phyloP scores from a whole-genome alignment of 2,329 filamentous ascomycete genomes.

The Aspergillus sp. region DNA sequence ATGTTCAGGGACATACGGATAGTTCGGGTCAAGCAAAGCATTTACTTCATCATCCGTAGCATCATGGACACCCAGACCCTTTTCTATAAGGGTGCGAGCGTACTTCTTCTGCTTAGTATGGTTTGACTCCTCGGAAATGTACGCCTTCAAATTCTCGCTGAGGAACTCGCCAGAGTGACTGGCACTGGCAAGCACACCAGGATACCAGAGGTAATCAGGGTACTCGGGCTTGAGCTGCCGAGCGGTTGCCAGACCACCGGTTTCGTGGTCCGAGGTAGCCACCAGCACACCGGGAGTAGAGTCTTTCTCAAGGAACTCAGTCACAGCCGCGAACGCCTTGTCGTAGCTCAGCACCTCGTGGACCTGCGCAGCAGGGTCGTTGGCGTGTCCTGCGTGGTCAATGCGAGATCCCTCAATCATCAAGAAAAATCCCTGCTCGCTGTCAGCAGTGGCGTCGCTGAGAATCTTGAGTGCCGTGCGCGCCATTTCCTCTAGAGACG shows the following conservation, averaged over 20 bases:
- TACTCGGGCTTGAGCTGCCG: conserved; percentile 61
- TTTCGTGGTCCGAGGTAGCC: conserved; percentile 92
- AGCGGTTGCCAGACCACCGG: conserved; percentile 77
- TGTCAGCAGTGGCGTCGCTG: conserved; percentile 71
- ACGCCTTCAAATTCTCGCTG: conserved; percentile 53
- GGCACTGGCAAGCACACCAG: conserved; percentile 70
- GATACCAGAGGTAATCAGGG: conserved; percentile 72
- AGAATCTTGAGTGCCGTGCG: conserved; percentile 72
- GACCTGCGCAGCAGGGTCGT: conserved; percentile 77
- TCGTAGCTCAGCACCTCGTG: conserved; percentile 96
- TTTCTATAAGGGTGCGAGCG: conserved; percentile 61
- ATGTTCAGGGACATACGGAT: conserved; percentile 51
- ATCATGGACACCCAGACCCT: conserved; percentile 71
- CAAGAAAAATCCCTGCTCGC: conserved; percentile 90
- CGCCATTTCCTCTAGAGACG: conserved; percentile 87
- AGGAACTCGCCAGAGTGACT: conserved; percentile 69
- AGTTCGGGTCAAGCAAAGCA: conserved; percentile 51
- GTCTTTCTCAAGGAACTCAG: conserved; percentile 75
- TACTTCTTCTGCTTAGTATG: conserved; percentile 52
- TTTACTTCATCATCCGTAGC: conserved; percentile 64
- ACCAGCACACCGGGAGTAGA: conserved; percentile 71
- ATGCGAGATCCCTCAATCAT: conserved; percentile 98
- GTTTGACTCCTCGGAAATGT: conserved; percentile 43
- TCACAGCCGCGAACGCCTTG: conserved; percentile 69
- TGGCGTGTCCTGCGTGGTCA: conserved; percentile 85